A percentile compares a stretch with the other conserved stretches of the same genome.
These are phyloP conservation scores for Claviceps sp. DNA, from an alignment of 2,329 filamentous ascomycete genomes.

Conservation along the genomic window DNA sequence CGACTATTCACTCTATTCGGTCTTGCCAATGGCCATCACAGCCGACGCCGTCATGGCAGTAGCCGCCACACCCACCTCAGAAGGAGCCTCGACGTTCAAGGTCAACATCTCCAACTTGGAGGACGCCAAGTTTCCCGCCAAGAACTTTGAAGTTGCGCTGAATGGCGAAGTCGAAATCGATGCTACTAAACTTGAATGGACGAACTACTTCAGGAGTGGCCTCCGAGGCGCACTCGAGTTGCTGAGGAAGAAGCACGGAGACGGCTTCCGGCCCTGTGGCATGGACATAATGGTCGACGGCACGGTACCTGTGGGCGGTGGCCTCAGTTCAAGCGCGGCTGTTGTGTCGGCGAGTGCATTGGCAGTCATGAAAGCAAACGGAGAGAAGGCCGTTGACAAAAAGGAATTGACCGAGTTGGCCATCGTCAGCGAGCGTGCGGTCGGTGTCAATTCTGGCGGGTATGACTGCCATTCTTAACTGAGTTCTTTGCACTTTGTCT, in stretches of 20 bases:
- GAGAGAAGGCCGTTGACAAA: constrained; percentile 68
- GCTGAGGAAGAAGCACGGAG: constrained; percentile 52
- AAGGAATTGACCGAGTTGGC: constrained; percentile 84
- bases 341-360: constrained; percentile 85
- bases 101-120: constrained; percentile 74
- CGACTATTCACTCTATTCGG: constrained; percentile 94
- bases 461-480: constrained; percentile 26
- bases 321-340: constrained; percentile 84
- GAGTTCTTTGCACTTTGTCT: neutral
- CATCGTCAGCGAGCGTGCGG: constrained; percentile 84
- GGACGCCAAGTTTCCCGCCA: constrained; percentile 58
- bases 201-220: constrained; percentile 96
- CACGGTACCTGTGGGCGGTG: constrained; percentile 81
- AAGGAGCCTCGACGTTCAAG: constrained; percentile 40
- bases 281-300: constrained; percentile 89
- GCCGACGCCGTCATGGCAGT: constrained; percentile 86
- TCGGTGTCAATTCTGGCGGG: constrained; percentile 94
- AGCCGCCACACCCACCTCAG: constrained; percentile 35
- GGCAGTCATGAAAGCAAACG: constrained; percentile 77
- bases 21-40: constrained; percentile 89
- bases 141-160: constrained; percentile 58
- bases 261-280: constrained; percentile 49
- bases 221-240: constrained; percentile 69
- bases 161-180: constrained; percentile 64
- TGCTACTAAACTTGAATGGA: constrained; percentile 78